Evolutionary conservation across 768 basidiomycete species (phyloP).

Genomic region (Erythrobasidium yunnanense): DNA sequence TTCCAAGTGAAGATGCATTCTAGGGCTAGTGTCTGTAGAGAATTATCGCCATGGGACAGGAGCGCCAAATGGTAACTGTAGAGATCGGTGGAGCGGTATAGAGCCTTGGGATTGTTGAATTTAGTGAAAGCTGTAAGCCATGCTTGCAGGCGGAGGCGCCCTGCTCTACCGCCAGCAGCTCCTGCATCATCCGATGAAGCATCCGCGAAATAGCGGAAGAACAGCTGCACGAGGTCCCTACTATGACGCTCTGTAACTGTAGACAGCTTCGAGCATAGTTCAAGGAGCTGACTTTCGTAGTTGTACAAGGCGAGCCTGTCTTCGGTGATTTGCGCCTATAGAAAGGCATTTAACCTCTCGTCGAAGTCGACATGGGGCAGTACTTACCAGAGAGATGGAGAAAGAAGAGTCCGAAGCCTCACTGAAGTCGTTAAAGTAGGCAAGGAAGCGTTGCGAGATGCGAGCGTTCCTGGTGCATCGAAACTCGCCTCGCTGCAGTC

Average conservation of each 20-base stretch:
- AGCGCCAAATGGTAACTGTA: conserved; percentile 58
- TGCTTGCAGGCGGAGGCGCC: conserved; percentile 53
- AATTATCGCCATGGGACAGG: conserved; percentile 71
- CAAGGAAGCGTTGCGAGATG: not conserved
- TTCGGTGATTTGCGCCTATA: conserved; percentile 42
- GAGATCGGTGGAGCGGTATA: conserved; percentile 58
- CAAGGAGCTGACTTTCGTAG: conserved; percentile 72
- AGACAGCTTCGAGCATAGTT: conserved; percentile 57
- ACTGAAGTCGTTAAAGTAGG: not conserved
- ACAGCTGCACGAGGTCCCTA: conserved; percentile 72
- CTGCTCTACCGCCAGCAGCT: conserved; percentile 34
- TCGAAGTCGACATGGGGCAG: too few species aligned
- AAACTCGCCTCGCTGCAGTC: not conserved
- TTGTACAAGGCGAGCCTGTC: conserved; percentile 59
- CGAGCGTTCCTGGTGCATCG: not conserved
- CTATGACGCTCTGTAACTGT: conserved; percentile 74
- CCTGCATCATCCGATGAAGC: conserved; percentile 28
- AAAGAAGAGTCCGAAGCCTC: not conserved
- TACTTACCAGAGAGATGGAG: not conserved
- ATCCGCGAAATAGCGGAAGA: conserved; percentile 43
- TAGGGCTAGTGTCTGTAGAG: conserved; percentile 63
- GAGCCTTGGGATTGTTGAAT: conserved; percentile 83
- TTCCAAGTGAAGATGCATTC: conserved; percentile 76
- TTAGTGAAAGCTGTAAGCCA: conserved; percentile 83
- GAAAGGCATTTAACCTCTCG: too few species aligned